Evolutionary conservation across 192 early-diverging fungal species (phyloP).

Genomic region (Backusella luteola): DNA sequence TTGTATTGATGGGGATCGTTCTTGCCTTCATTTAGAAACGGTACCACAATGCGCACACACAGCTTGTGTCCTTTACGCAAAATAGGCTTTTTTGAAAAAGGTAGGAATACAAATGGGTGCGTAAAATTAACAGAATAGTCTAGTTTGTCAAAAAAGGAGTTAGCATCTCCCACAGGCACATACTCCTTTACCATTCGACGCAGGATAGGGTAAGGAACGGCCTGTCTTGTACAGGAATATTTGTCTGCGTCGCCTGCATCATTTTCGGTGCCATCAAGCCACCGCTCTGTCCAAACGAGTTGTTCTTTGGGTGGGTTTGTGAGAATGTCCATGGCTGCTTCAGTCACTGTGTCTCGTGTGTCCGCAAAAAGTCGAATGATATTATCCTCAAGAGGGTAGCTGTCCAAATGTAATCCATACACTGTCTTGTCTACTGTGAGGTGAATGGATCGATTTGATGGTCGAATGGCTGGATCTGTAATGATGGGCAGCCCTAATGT

Average conservation of each 20-base stretch:
- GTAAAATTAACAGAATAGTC: not conserved
- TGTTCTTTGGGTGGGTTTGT: not conserved
- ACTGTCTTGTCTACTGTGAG: not conserved
- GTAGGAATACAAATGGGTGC: conserved; percentile 26
- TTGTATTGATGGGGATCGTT: conserved; percentile 11
- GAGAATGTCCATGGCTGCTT: not conserved
- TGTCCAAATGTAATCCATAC: not conserved
- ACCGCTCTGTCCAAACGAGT: conserved; percentile 1
- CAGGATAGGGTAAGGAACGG: conserved; percentile 19
- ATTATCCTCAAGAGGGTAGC: conserved; percentile 11
- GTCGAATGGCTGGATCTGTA: not conserved
- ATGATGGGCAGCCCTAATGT: not conserved
- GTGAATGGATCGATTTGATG: conserved; percentile 2
- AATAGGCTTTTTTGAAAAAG: not conserved
- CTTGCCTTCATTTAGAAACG: conserved; percentile 12
- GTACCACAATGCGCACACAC: conserved; percentile 45
- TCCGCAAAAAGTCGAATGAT: conserved; percentile 4
- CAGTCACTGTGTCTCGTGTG: not conserved
- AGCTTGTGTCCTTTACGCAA: conserved; percentile 27
- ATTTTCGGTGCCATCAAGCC: not conserved
- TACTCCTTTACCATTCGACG: conserved; percentile 10
- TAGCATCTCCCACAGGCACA: not conserved
- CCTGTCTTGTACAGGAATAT: conserved; percentile 2
- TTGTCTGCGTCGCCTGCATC: not conserved
- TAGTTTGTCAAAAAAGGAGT: not conserved